A percentile compares a stretch with the other conserved stretches of the same genome.
Evolutionary conservation across 1,139 yeast species (phyloP).

Genomic region (Candida sp.): DNA sequence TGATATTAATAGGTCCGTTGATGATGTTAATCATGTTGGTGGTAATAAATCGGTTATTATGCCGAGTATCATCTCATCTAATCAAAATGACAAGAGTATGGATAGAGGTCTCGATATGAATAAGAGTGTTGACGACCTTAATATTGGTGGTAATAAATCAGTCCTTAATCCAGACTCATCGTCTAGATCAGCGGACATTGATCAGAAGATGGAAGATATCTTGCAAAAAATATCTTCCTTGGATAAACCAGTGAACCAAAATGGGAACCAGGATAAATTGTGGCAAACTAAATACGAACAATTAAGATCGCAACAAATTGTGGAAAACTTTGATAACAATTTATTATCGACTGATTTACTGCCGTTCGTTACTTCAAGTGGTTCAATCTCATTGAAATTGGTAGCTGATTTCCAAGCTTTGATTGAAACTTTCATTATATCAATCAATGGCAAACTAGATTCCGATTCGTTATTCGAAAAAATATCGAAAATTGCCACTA

Average conservation of each 20-base stretch:
- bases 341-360: constrained; percentile 23
- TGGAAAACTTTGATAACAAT: constrained; percentile 18
- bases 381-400: constrained; percentile 41
- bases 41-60: neutral
- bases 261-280: constrained; percentile 27
- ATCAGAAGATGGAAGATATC: constrained; percentile 19
- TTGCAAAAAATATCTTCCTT: constrained; percentile 17
- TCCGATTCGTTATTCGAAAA: constrained; percentile 50
- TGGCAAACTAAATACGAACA: constrained; percentile 51
- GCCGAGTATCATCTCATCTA: neutral
- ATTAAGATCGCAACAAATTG: constrained; percentile 27
- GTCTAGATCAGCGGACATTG: constrained; percentile 12
- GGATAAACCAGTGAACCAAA: constrained; percentile 17
- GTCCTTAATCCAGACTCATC: neutral
- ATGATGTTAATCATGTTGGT: neutral
- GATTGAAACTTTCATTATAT: constrained; percentile 41
- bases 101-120: neutral
- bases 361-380: constrained; percentile 32
- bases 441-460: constrained; percentile 30
- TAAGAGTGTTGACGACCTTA: neutral
- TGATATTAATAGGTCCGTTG: neutral
- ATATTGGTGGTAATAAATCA: neutral
- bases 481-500: constrained; percentile 49
- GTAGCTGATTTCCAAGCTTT: constrained; percentile 46
- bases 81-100: neutral